Evolutionary conservation across 176 grass and related monocot genomes (phyloP), one percentile per base, ranked within the genome.

Genomic region (Poa pratensis): DNA sequence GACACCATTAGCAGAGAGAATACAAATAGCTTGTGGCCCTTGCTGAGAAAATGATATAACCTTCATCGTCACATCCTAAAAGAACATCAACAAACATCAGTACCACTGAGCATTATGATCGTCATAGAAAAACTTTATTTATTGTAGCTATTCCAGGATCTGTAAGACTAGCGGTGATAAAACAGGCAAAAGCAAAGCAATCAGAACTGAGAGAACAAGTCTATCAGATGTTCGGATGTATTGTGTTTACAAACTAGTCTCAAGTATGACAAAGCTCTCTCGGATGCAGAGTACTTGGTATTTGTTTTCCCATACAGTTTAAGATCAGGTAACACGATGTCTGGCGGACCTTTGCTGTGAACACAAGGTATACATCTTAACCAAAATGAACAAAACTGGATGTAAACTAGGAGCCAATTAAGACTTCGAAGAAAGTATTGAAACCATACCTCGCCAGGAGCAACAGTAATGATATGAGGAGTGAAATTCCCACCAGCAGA

Each of bases 61-160:
- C 85, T 97, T 97, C 93, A 85, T 93, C 37, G 90, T 95, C 55
- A 97, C 89, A 91, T 97, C 95, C 95, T 95, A 71, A 85, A 88
- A 63, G 57, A 68, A 82, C 32, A 63, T 5, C 7, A 76, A 74
- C 75, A 78, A 34, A 28, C 17, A 64, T 84, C 26, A 86, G n/a
- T 5, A 69, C 27, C n/a, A 69, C n/a, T 61, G 11, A 63, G 73
- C 15, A 88, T 42, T 37, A 23, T 75, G 26, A 6, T 12, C 60
- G 53, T 55, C 22, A 19, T 39, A 32, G 8, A 19, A 54, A 39
- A 17, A 48, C 18, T 30, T 40, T 23, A 40, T 46, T 59, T 67
- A 5, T 13, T 52, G n/a, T 67, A 74, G n/a, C 20, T 18, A 26
- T 5, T 17, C 20, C 5, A 51, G 3, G 19, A 39, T 20, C 27